A percentile compares a stretch with the other conserved stretches of the same genome.
Conservation (phyloP, 2,329 filamentous ascomycete genomes). For the Rhytidhysteron rufulum region DNA sequence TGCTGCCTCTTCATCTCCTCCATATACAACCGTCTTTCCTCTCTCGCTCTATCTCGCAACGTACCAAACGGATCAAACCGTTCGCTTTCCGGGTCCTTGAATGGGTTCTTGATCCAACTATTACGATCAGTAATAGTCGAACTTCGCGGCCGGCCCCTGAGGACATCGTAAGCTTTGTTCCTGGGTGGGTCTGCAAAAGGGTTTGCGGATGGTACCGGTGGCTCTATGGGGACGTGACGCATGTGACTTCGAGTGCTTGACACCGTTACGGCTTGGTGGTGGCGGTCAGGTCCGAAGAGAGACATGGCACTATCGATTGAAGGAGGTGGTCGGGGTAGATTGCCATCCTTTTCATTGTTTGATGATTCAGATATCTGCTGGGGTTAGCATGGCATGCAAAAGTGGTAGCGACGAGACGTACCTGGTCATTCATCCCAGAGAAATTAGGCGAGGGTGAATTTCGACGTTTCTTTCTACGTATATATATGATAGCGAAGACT, state of each 20-base stretch:
- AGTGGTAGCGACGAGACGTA: neutral
- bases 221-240: neutral
- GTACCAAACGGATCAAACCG: conserved; percentile 36
- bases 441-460: neutral
- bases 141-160: conserved; percentile 26
- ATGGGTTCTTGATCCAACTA: conserved; percentile 32
- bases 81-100: conserved; percentile 29
- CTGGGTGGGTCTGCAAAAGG: conserved; percentile 30
- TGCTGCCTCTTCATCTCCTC: conserved; percentile 21
- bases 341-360: too few relatives aligned
- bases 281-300: conserved; percentile 22
- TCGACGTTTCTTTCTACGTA: neutral
- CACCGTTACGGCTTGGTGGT: conserved; percentile 29
- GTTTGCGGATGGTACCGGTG: conserved; percentile 26
- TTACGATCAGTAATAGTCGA: conserved; percentile 33
- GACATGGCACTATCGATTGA: neutral
- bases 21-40: conserved; percentile 22
- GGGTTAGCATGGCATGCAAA: too few relatives aligned
- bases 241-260: conserved; percentile 16
- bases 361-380: too few relatives aligned
- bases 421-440: neutral
- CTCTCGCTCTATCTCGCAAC: conserved; percentile 27
- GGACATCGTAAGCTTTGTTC: conserved; percentile 34
- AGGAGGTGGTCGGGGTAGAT: neutral
- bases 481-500: neutral